phyloP scores from a whole-genome alignment of 2,329 filamentous ascomycete genomes.

The Penicillium sp. region DNA sequence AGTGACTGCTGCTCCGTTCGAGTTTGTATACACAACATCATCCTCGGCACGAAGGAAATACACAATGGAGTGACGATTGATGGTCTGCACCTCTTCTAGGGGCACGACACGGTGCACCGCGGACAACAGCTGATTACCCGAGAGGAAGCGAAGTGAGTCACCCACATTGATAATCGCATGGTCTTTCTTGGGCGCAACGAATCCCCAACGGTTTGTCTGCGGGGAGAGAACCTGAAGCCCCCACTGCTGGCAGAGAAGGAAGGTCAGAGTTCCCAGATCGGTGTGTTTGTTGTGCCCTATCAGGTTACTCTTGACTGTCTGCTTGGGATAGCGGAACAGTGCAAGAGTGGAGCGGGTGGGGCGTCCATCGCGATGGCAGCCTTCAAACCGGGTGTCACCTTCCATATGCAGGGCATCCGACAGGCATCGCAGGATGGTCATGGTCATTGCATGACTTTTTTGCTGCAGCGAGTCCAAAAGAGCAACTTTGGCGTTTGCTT shows the following conservation, averaged over 20 bases:
- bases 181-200: slow-evolving; percentile 2
- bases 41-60: slow-evolving; percentile 11
- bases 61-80: slow-evolving; percentile 10
- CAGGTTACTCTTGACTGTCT: background rate
- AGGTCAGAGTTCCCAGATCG: slow-evolving; percentile 29
- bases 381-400: background rate
- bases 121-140: slow-evolving; percentile 1
- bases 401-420: background rate
- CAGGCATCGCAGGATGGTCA: background rate
- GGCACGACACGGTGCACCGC: slow-evolving; percentile 7
- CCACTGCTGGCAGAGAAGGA: slow-evolving; percentile 30
- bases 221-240: slow-evolving; percentile 31
- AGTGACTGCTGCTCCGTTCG: background rate
- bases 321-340: background rate
- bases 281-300: slow-evolving; percentile 32
- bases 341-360: background rate
- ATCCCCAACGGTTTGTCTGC: background rate
- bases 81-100: background rate
- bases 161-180: slow-evolving; percentile 17
- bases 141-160: slow-evolving; percentile 13
- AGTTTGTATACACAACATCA: background rate
- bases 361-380: background rate
- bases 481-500: no score
- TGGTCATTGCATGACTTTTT: background rate
- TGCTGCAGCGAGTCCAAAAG: no score